phyloP scores from a whole-genome alignment of 305 asterid species.

The Rubia peregrina region DNA sequence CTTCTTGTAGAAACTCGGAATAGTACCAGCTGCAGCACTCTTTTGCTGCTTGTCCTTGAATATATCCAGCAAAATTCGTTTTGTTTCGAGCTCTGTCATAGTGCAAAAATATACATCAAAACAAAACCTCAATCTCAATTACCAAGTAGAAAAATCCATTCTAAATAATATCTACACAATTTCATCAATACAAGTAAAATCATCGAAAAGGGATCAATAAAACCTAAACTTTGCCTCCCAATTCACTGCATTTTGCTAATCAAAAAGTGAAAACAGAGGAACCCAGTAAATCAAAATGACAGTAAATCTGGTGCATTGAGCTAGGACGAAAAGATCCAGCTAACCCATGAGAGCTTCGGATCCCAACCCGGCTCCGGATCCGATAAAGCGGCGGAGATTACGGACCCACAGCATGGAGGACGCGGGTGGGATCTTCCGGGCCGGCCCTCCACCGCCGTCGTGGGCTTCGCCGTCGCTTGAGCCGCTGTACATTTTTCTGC shows the following conservation, averaged over 20 bases:
- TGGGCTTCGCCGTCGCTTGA: slow-evolving; percentile 66
- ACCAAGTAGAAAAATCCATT: background rate
- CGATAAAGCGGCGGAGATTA: slow-evolving; percentile 88
- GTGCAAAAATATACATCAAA: background rate
- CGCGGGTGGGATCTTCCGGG: slow-evolving; percentile 71
- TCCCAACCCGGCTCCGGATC: slow-evolving; percentile 96
- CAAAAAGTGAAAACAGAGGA: background rate
- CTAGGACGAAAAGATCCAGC: slow-evolving; percentile 14
- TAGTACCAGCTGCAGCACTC: slow-evolving; percentile 86
- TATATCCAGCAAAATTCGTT: slow-evolving; percentile 83
- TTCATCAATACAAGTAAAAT: background rate
- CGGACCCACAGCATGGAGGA: slow-evolving; percentile 99
- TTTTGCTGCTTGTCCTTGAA: slow-evolving; percentile 94
- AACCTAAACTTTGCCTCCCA: background rate
- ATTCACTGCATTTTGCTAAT: slow-evolving; percentile 1
- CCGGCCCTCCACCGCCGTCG: slow-evolving; percentile 34
- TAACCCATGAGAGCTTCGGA: slow-evolving; percentile 98
- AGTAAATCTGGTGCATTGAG: background rate
- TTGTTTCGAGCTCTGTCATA: slow-evolving; percentile 82
- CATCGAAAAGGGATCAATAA: background rate
- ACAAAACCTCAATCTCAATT: background rate
- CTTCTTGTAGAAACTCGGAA: slow-evolving; percentile 95
- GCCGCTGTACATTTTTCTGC: slow-evolving; percentile 48
- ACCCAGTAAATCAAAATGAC: background rate
- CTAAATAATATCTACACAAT: background rate